Evolutionary conservation across 306 rosid genomes (phyloP).

Genomic region (Dryas octopetala): DNA sequence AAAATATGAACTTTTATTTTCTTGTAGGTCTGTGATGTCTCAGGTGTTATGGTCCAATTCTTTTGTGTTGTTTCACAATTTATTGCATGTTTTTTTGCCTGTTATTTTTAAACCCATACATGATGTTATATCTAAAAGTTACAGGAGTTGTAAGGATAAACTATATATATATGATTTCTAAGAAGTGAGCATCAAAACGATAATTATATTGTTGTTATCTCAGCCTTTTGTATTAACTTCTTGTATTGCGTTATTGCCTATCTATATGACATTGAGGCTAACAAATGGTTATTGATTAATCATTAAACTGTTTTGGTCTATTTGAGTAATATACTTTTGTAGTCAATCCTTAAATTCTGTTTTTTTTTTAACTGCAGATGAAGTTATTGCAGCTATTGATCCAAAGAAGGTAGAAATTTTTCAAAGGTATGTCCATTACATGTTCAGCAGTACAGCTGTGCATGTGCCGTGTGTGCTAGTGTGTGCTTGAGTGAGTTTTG

Average conservation of each 20-base stretch:
- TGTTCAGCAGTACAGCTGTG: neutral
- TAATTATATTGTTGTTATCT: neutral
- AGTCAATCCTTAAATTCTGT: slow-evolving; percentile 12
- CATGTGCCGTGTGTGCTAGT: neutral
- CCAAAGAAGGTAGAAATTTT: slow-evolving; percentile 86
- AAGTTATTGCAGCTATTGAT: slow-evolving; percentile 81
- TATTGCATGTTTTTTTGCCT: neutral
- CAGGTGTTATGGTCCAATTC: neutral
- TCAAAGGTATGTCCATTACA: slow-evolving; percentile 60
- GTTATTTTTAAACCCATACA: neutral
- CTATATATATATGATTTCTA: neutral
- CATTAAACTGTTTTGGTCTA: slow-evolving; percentile 15
- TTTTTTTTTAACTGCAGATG: slow-evolving; percentile 54
- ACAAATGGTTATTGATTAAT: neutral
- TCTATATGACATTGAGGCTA: slow-evolving; percentile 4
- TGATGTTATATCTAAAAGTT: neutral
- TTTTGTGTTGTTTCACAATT: neutral
- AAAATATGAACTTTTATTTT: neutral
- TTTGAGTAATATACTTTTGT: slow-evolving; percentile 16
- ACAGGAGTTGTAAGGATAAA: neutral
- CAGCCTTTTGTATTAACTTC: neutral
- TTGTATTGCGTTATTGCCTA: neutral
- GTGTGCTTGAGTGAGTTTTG: neutral
- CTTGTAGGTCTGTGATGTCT: neutral
- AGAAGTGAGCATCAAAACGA: neutral